Evolutionary conservation across 495 filamentous ascomycete genomes (phyloP), one percentile per base, ranked within the genome.

Genomic region (Penicillium coprophilum): DNA sequence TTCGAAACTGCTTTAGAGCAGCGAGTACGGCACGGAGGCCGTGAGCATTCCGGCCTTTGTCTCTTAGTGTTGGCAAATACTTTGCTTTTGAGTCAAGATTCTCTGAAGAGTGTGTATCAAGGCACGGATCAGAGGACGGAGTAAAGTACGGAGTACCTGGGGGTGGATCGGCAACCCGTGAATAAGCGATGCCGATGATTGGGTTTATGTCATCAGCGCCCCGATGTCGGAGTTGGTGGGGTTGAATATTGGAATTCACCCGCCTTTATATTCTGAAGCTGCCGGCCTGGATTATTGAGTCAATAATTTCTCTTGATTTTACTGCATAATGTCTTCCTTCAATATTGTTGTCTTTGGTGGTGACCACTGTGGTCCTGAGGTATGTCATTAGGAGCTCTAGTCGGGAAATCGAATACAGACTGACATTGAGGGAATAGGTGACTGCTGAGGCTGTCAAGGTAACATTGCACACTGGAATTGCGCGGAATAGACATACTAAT

Each of bases 331-430:
- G 79, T 56, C 78, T 60, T 62, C 79, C 10, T 84, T 69, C 59
- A 83, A 83, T 44, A 73, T 85, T 53, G 82, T 85, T 62, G 88
- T 91, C 44, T 91, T 92, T 68, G 85, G 75, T 64, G 94, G 94
- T 68, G 94, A 98, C 74, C 91, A 96, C 74, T 91, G 89, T 65
- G 94, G 94, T 70, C 94, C 94, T 12, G 94, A 98, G 86, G 94
- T 94, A 70, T 58, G 80, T 64, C 28, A 17, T 32, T 10, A 32
- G 51, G 48, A 43, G 11, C 17, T 50, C 53, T 48, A 23, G 28
- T 23, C 1, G 44, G 41, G 20, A 43, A n/a, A 55, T 58, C 47
- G 43, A 56, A 53, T 9, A 38, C 12, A 20, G 9, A 54, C 46
- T 48, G 41, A 51, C 46, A 40, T 55, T 55, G 34, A 12, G 19